Base-by-base conservation (phyloP, 1,284 basidiomycete species). In the Phylloboletellus chloephorus region DNA sequence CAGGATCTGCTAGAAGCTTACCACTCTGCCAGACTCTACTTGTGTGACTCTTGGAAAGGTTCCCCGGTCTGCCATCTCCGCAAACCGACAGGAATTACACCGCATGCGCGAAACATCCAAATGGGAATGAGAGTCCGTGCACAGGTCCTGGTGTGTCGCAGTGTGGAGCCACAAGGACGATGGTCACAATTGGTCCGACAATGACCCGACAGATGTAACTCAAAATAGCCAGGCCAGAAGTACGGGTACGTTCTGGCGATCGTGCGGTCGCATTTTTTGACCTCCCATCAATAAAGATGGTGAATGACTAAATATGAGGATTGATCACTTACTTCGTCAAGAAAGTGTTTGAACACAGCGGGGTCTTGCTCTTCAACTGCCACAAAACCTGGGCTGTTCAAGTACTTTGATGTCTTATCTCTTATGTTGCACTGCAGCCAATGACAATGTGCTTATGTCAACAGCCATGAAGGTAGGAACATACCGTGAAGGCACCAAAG, bases 201-300 rank as follows among this genome's bases (percentile, higher is more conserved):
- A 32, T 28, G 28, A 7, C 49, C 28, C 8, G 13, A 19, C 5
- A 53, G 28, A 21, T 60, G 51, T 7, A 48, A 15, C 11, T 47
- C 52, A 1, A 53, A 29, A 31, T 61, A 61, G 9, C 42, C 41
- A 2, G 44, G 44, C 54, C 54, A 56, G 0, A 30, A 34, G n/a
- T 52, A 35, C 0, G 46, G 38, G n/a, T 56, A 57, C 19, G 15
- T 50, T 32, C 23, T 35, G 11, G 44, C 13, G 19, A 55, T 28
- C 3, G 30, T 34, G 5, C 43, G 37, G 6, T 58, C 15, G 4
- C 13, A 24, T 10, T 16, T 34, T 22, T 47, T 46, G 1, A 58
- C 29, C 54, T 58, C 38, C 5, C 10, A 5, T 5, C 22, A n/a
- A 24, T 44, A n/a, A 46, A 6, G 6, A 37, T 22, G 19, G 4